Evolutionary conservation across 306 rosid genomes (phyloP), one percentile per base, ranked within the genome.

Genomic region (Trifolium fragiferum): DNA sequence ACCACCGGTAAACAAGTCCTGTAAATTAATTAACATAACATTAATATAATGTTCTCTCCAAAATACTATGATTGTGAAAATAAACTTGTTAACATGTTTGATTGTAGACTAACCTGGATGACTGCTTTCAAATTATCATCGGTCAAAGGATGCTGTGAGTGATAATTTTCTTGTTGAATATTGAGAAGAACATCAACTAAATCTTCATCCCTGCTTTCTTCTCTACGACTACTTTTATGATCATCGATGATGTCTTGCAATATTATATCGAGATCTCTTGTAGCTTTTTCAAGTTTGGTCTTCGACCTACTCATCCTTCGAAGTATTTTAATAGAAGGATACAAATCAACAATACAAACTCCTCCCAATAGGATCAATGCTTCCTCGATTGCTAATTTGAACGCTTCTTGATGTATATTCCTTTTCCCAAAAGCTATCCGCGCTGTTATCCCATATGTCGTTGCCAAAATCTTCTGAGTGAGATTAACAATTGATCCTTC

Each of bases 1-100:
- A 30, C 83, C 90, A 44, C 19, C 86, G 16, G 3, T 2, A 0
- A 79, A 79, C 8, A 84, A 68, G n/a, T 84, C 90, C 88, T 84
- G 37, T 21, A 76, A 55, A 49, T 40, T 2, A 37, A 72, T 80
- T 8, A 2, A 14, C 10, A 58, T 49, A n/a, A 47, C 19, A 43
- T 3, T 43, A 43, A 10, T 40, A 2, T 43, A 11, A 43, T 11
- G 47, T 12, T 43, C 47, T 43, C 15, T 0, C 47, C 15, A 11
- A 43, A 11, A 12, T 43, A 11, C 1, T 50, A 44, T 50, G 16
- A 50, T 7, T 50, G 3, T 16, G 23, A 50, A 16, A 50, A 44
- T 44, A 44, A 13, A 44, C n/a, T 13, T 44, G 6, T 4, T 43
- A 43, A 43, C 15, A 43, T 4, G 13, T 43, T 43, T 43, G 49